Percentiles rank a stretch among this genome's conserved stretches.
Conservation (phyloP, 163 green algal genomes). For the Scenedesmus sp. region DNA sequence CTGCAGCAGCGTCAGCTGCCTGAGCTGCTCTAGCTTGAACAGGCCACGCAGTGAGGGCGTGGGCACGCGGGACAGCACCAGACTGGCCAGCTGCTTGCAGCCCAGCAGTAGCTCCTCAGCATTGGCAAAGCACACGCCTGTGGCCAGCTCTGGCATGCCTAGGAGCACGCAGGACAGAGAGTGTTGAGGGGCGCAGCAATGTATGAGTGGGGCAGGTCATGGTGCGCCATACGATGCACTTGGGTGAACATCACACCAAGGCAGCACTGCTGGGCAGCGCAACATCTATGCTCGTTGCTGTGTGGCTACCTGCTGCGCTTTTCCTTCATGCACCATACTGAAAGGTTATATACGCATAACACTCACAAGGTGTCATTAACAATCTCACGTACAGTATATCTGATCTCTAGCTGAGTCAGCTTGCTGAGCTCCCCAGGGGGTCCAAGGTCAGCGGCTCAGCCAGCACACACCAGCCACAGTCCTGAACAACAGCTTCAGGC, state of each 20-base stretch:
- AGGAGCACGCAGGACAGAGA: neutral
- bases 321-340: too few species aligned
- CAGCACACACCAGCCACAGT: neutral
- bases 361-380: neutral
- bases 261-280: too few species aligned
- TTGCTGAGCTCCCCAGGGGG: neutral
- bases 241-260: too few species aligned
- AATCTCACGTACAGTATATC: constrained; percentile 18
- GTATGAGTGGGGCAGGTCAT: neutral
- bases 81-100: constrained; percentile 13
- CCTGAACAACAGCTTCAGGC: constrained; percentile 24
- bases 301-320: too few species aligned
- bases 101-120: neutral
- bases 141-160: constrained; percentile 33
- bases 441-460: constrained; percentile 23
- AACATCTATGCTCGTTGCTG: too few species aligned
- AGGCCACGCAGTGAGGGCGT: constrained; percentile 19
- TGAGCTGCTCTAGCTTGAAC: constrained; percentile 28
- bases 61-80: constrained; percentile 32
- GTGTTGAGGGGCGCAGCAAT: neutral
- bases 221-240: too few species aligned
- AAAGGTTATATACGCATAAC: too few species aligned
- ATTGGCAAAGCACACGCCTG: constrained; percentile 37
- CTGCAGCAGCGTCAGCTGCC: neutral
- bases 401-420: constrained; percentile 28